These are phyloP conservation scores for Paspalum vaginatum DNA, from an alignment of 176 grass and related monocot genomes.

Conservation along the genomic window DNA sequence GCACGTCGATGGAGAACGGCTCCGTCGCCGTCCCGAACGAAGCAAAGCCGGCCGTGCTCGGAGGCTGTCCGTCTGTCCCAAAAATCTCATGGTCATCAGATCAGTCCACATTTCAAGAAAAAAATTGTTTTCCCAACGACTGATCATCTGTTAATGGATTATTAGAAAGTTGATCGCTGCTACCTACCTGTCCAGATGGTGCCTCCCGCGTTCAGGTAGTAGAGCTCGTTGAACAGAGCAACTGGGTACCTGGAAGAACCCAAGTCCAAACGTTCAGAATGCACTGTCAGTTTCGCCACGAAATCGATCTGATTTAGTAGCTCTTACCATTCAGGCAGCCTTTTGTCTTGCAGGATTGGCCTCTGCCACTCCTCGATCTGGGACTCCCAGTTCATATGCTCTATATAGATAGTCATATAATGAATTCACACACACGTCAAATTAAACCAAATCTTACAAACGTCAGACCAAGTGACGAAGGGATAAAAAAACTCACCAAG, in stretches of 20 bases:
- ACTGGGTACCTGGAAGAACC: conserved; percentile 64
- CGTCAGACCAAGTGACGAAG: no score
- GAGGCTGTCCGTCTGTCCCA: conserved; percentile 62
- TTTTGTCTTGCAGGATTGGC: conserved; percentile 70
- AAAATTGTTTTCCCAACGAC: not conserved
- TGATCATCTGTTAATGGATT: not conserved
- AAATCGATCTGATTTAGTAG: not conserved
- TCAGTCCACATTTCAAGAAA: not conserved
- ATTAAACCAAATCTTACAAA: not conserved
- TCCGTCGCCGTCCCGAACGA: conserved; percentile 27
- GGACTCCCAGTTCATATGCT: conserved; percentile 71
- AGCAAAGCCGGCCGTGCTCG: conserved; percentile 48
- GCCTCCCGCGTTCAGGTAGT: conserved; percentile 89
- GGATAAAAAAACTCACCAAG: conserved; percentile 46
- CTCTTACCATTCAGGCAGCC: conserved; percentile 69
- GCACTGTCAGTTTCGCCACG: not conserved
- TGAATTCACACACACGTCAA: not conserved
- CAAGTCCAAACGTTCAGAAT: not conserved
- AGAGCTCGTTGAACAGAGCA: conserved; percentile 85
- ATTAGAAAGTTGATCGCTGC: no score
- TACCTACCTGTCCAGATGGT: conserved; percentile 86
- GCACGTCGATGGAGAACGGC: conserved; percentile 61
- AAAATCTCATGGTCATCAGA: not conserved
- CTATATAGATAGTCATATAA: conserved; percentile 16
- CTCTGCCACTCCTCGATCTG: conserved; percentile 91